Conservation (phyloP, 345 rosid species). For the Cardamine chenopodiifolia region DNA sequence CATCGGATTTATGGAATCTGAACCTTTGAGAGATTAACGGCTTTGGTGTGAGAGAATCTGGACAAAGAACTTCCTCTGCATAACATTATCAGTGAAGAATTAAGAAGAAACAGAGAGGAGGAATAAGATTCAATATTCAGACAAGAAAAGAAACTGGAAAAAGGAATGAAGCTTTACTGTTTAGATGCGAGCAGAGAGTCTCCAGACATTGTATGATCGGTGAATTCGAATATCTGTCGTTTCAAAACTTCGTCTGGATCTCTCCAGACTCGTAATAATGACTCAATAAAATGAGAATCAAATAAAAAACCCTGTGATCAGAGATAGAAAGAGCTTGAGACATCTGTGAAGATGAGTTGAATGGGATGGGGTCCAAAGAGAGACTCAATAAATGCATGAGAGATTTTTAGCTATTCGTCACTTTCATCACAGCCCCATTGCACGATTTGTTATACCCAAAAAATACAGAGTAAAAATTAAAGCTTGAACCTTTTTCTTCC, state of each 20-base stretch:
- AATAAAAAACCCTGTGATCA: constrained; percentile 14
- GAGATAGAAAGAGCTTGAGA: constrained; percentile 32
- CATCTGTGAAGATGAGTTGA: constrained; percentile 40
- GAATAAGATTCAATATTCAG: constrained; percentile 13
- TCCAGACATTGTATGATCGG: constrained; percentile 35
- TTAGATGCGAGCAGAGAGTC: constrained; percentile 37
- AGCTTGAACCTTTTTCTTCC: constrained; percentile 29
- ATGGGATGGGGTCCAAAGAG: constrained; percentile 42
- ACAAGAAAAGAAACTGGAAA: constrained; percentile 2
- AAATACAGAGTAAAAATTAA: constrained; percentile 17
- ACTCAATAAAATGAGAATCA: constrained; percentile 25
- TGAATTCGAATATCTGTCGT: constrained; percentile 27
- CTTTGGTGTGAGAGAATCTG: constrained; percentile 29
- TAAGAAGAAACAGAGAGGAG: constrained; percentile 8
- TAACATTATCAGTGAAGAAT: constrained; percentile 11
- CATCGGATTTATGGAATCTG: not conserved
- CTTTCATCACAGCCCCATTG: constrained; percentile 45
- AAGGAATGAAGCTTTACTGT: constrained; percentile 30
- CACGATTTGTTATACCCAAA: constrained; percentile 43
- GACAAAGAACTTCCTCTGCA: constrained; percentile 36
- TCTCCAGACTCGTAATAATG: constrained; percentile 25
- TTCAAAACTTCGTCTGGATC: constrained; percentile 21
- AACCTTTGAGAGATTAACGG: constrained; percentile 32
- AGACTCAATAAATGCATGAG: constrained; percentile 45
- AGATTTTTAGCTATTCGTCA: constrained; percentile 42